Evolutionary conservation across 75 land plant species (phyloP).

Genomic region (Sequoiadendron giganteum): DNA sequence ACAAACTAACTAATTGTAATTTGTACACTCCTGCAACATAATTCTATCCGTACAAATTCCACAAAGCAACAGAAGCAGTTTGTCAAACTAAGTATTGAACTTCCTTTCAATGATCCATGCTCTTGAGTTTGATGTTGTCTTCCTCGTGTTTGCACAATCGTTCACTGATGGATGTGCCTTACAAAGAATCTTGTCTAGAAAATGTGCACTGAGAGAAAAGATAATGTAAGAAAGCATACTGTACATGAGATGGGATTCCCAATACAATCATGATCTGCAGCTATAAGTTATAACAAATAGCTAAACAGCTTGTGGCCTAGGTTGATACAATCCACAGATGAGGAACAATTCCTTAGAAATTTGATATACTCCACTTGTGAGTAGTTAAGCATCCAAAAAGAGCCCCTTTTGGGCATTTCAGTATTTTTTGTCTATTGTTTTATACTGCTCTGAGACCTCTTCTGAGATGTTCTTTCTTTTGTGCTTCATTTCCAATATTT

Average conservation of each 20-base stretch:
- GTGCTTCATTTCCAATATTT: background rate
- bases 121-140: background rate
- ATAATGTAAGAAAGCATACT: background rate
- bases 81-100: background rate
- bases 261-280: background rate
- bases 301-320: too few species aligned
- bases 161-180: background rate
- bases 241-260: background rate
- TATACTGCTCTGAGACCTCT: background rate
- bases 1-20: background rate
- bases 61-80: background rate
- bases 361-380: too few species aligned
- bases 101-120: background rate
- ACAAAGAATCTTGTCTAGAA: background rate
- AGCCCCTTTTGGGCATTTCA: background rate
- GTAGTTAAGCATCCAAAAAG: too few species aligned
- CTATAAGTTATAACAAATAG: too few species aligned
- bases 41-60: background rate
- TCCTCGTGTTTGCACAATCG: background rate
- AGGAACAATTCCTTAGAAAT: too few species aligned
- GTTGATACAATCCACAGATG: too few species aligned
- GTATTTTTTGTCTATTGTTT: background rate
- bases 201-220: background rate
- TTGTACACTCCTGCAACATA: background rate
- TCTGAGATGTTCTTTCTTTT: background rate